Conservation (phyloP, 192 early-diverging fungal genomes). For the Backusella westeae region DNA sequence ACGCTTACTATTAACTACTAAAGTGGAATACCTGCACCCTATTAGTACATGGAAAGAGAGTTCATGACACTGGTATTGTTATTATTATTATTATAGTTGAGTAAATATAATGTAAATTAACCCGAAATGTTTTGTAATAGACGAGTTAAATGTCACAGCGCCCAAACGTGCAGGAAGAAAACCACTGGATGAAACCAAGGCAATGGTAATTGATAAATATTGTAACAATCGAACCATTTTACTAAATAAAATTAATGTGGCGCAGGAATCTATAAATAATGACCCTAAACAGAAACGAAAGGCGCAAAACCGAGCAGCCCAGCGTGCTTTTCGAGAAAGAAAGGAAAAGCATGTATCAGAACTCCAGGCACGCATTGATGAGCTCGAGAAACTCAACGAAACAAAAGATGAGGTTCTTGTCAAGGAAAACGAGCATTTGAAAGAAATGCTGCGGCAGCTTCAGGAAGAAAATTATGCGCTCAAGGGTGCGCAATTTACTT, state of each 20-base stretch:
- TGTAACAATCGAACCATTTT: not conserved
- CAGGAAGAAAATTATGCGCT: constrained; percentile 56
- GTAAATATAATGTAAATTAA: not conserved
- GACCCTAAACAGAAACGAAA: constrained; percentile 41
- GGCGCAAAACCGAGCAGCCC: constrained; percentile 39
- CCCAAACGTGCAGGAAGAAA: constrained; percentile 32
- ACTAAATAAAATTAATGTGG: not conserved
- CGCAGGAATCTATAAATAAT: not conserved
- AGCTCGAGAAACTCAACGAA: constrained; percentile 55
- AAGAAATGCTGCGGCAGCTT: constrained; percentile 49
- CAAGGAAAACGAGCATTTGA: constrained; percentile 51
- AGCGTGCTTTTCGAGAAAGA: constrained; percentile 62
- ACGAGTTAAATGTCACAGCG: not conserved
- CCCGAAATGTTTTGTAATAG: not conserved
- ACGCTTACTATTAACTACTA: not conserved
- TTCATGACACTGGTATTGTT: not conserved
- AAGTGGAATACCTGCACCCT: not conserved
- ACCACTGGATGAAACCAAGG: constrained; percentile 25
- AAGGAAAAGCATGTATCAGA: constrained; percentile 81
- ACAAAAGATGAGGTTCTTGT: constrained; percentile 46
- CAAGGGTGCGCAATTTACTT: constrained; percentile 54
- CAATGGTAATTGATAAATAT: constrained; percentile 16
- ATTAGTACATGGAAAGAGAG: not conserved
- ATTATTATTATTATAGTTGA: not conserved
- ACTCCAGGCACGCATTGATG: constrained; percentile 75